Conservation (phyloP, 257 asterid species). For the Solanum rostratum region DNA sequence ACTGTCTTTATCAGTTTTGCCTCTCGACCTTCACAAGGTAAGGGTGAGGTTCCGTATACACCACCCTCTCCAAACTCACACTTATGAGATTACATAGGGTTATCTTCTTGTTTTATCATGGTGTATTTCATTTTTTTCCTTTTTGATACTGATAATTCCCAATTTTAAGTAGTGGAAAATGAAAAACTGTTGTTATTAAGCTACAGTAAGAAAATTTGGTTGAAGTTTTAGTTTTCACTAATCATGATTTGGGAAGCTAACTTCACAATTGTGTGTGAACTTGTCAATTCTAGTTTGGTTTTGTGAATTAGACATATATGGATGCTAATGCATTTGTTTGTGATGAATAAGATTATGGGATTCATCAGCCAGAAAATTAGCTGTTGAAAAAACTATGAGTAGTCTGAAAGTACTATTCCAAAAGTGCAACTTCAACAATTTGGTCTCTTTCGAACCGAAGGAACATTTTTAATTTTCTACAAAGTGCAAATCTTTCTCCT, state of each 20-base stretch:
- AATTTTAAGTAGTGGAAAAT: not conserved
- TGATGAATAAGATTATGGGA: not conserved
- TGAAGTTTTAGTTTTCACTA: not conserved
- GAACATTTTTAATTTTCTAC: not conserved
- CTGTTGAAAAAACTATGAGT: not conserved
- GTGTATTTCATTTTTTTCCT: not conserved
- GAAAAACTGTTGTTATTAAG: not conserved
- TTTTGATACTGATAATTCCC: not conserved
- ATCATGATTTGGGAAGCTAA: not conserved
- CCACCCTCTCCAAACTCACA: not conserved
- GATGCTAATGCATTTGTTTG: not conserved
- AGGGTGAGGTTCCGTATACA: not conserved
- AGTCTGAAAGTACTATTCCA: not conserved
- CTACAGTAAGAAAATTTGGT: not conserved
- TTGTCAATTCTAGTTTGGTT: not conserved
- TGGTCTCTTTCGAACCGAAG: not conserved
- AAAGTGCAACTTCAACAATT: not conserved
- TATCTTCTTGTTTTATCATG: not conserved
- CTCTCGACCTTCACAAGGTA: not conserved
- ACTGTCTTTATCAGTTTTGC: not conserved
- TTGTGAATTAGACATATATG: not conserved
- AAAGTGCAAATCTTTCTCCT: not conserved
- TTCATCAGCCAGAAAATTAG: not conserved
- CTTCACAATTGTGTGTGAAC: not conserved
- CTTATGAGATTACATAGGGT: not conserved